Base-by-base conservation (phyloP, 768 basidiomycete species). In the Crepidotus variabilis region DNA sequence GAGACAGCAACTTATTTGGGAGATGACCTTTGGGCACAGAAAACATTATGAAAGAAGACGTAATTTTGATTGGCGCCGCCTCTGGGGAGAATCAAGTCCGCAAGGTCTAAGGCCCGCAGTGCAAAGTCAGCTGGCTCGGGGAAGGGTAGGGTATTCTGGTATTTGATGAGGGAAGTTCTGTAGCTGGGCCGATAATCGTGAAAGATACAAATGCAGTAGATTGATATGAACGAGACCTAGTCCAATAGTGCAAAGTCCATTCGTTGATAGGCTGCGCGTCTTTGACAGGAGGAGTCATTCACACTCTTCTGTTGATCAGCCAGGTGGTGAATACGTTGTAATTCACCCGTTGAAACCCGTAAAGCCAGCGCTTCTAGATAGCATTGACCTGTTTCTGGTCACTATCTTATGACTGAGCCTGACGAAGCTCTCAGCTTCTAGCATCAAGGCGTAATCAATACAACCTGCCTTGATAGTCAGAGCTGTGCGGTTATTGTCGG, bases 1-100 rank as follows among this genome's bases (percentile, higher is more conserved):
- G 94, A 98, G 72, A 86, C 88, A 6, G 76, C 87, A n/a, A 82
- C 86, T 35, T 87, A 90, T 75, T 75, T 96, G 57, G 93, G 94
- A 9, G 93, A 96, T 64, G 94, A 95, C 59, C 70, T 96, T 45
- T 96, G 94, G 94, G 79, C 75, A 49, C 51, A 86, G 55, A 77
- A 83, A 72, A 78, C 80, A 59, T 60, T 92, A 67, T 91, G 75
- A 78, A 51, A 24, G 52, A 48, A 52, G 55, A 33, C 23, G 53
- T 24, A 43, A 28, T 50, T n/a, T 3, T 53, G 32, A 45, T 32
- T 51, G 18, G 35, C 52, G 39, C 28, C 22, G 28, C 39, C 4
- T 43, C 39, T 14, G 13, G 22, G 21, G 16, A 6, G 4, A n/a
- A 49, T 5, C 6, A 49, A 49, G 20, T 22, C 47, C 24, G 47